Evolutionary conservation across 1,284 basidiomycete species (phyloP).

Genomic region (Papiliotrema laurentii): DNA sequence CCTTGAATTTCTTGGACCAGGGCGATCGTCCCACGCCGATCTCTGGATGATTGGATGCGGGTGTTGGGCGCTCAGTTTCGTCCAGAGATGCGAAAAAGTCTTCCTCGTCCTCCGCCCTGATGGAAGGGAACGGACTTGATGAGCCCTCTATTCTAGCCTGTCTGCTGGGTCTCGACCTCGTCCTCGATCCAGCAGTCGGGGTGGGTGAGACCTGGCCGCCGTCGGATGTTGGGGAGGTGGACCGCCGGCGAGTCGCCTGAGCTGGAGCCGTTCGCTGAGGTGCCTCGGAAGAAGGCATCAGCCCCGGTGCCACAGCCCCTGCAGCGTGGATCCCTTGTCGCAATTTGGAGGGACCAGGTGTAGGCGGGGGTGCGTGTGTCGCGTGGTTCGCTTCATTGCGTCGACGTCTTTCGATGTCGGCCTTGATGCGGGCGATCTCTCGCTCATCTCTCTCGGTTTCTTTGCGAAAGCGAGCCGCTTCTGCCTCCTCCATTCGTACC

Average conservation of each 20-base stretch:
- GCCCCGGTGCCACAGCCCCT: constrained; percentile 14
- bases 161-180: not conserved
- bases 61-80: not conserved
- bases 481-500: constrained; percentile 15
- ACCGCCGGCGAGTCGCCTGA: constrained; percentile 6
- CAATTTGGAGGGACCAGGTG: constrained; percentile 27
- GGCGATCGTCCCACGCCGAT: too few relatives aligned
- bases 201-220: constrained; percentile 16
- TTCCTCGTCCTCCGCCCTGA: constrained; percentile 67
- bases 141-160: constrained; percentile 32
- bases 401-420: constrained; percentile 9
- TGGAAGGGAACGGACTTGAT: constrained; percentile 68
- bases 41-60: not conserved
- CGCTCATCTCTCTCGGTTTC: not conserved
- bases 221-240: constrained; percentile 20
- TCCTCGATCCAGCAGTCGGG: constrained; percentile 8
- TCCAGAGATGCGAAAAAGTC: constrained; percentile 65
- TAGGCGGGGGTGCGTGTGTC: constrained; percentile 1
- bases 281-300: constrained; percentile 14
- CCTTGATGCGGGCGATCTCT: not conserved
- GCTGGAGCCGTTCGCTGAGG: constrained; percentile 17
- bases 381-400: not conserved
- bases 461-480: not conserved
- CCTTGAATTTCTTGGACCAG: not conserved
- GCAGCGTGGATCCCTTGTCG: constrained; percentile 37